Base-by-base conservation (phyloP, 2,329 filamentous ascomycete genomes). In the Colletotrichum tropicicola region DNA sequence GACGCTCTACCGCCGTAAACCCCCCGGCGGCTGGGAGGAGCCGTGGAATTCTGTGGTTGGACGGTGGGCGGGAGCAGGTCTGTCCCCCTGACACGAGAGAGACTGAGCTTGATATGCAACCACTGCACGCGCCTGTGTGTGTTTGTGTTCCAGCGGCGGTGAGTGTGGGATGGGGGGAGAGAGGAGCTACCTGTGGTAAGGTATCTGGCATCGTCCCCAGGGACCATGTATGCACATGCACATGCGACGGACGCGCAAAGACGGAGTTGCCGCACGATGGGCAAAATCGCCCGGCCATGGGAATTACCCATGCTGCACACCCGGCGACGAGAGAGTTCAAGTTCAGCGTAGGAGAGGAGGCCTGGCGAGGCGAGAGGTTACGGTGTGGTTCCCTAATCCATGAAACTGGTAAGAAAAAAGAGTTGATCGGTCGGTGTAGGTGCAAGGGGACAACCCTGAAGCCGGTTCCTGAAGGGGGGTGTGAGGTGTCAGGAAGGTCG, bases 361-460 rank as follows among this genome's bases (percentile, higher is more conserved):
- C 32, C 25, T 15, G 48, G 41, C 49, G n/a, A 53, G 55, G 21
- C 37, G 37, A 48, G 28, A 27, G 35, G 28, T 43, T 43, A 19
- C 13, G 44, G 44, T 59, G 55, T 53, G 17, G 32, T 17, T 47
- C 28, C 15, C 53, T n/a, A 39, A 59, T 64, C 60, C 60, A 53
- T 48, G 55, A 64, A 53, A 48, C 60, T 41, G 60, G 56, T 39
- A 60, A 10, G n/a, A 43, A 43, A 59, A 37, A 15, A 48, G 32
- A 41, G 21, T 49, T 60, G 56, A 65, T 55, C 49, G 49, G 23
- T 49, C 15, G 27, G 27, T 54, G 27, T 19, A 41, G 30, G 43
- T 65, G 49, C 56, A 65, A 65, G 48, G 61, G 35, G 25, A 44
- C 35, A 63, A 30, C 49, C 48, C 48, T 65, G 56, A 32, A 61